These are phyloP conservation scores for Physaria fendleri DNA, from an alignment of 345 rosid species.

Conservation along the genomic window DNA sequence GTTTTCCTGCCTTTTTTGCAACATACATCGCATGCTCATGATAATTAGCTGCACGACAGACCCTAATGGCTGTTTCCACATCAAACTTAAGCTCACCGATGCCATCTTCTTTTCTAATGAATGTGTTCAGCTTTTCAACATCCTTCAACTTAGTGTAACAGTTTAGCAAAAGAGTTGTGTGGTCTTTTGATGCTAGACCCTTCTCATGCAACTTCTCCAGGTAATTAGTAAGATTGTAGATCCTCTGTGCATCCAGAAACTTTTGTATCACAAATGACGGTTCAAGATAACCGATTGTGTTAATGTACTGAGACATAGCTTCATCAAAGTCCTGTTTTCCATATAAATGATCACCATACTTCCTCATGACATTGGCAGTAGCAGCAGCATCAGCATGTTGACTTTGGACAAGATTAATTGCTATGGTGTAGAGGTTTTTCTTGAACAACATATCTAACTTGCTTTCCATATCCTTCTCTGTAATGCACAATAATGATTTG, in stretches of 20 bases:
- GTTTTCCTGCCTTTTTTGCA: slow-evolving; percentile 94
- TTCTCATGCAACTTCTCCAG: slow-evolving; percentile 93
- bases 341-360: slow-evolving; percentile 95
- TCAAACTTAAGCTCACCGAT: slow-evolving; percentile 91
- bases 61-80: slow-evolving; percentile 97
- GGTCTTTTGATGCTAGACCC: slow-evolving; percentile 98
- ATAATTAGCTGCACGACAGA: slow-evolving; percentile 95
- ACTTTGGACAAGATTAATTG: slow-evolving; percentile 95
- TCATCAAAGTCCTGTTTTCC: slow-evolving; percentile 93
- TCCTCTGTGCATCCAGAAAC: slow-evolving; percentile 97
- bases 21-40: slow-evolving; percentile 99
- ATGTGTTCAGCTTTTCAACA: slow-evolving; percentile 85
- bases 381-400: slow-evolving; percentile 99
- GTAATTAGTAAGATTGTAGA: slow-evolving; percentile 94
- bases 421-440: slow-evolving; percentile 88
- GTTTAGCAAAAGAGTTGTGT: slow-evolving; percentile 90
- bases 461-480: slow-evolving; percentile 99
- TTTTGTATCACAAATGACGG: slow-evolving; percentile 98
- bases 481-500: slow-evolving; percentile 67
- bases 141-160: slow-evolving; percentile 96
- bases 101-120: slow-evolving; percentile 87
- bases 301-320: slow-evolving; percentile 91
- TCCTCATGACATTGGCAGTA: slow-evolving; percentile 93
- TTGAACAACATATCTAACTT: slow-evolving; percentile 97
- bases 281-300: slow-evolving; percentile 93